phyloP scores from a whole-genome alignment of 2,329 filamentous ascomycete species.

The Dryadomyces quercivorus region DNA sequence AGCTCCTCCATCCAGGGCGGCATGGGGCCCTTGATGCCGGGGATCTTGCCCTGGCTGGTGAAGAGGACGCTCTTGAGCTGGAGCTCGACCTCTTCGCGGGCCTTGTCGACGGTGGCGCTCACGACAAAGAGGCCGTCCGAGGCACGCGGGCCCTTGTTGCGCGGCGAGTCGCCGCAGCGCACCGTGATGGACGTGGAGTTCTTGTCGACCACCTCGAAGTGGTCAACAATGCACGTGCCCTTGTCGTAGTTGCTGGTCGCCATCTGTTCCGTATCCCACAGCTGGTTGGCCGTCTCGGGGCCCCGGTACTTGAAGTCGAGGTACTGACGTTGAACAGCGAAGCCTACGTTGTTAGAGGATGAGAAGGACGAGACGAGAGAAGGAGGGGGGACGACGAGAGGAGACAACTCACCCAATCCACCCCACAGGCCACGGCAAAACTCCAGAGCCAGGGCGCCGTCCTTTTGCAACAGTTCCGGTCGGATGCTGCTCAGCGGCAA shows the following conservation, averaged over 20 bases:
- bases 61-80: slow-evolving; percentile 53
- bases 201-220: slow-evolving; percentile 60
- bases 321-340: slow-evolving; percentile 43
- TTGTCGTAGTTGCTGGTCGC: slow-evolving; percentile 43
- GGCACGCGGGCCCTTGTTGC: slow-evolving; percentile 39
- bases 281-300: slow-evolving; percentile 42
- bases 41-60: slow-evolving; percentile 23
- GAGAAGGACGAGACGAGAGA: background rate
- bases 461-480: slow-evolving; percentile 51
- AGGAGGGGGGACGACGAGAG: background rate
- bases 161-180: slow-evolving; percentile 53
- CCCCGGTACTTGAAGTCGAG: slow-evolving; percentile 46
- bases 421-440: slow-evolving; percentile 59
- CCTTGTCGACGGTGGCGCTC: slow-evolving; percentile 44
- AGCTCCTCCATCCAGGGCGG: slow-evolving; percentile 23
- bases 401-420: slow-evolving; percentile 40
- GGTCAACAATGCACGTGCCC: slow-evolving; percentile 54
- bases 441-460: slow-evolving; percentile 43
- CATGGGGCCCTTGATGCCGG: slow-evolving; percentile 21
- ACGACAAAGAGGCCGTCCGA: slow-evolving; percentile 59
- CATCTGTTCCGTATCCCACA: slow-evolving; percentile 48
- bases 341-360: slow-evolving; percentile 32
- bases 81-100: slow-evolving; percentile 48
- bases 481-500: slow-evolving; percentile 52
- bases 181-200: slow-evolving; percentile 47